Conservation (phyloP, 352 stramenopile genomes). For the Phytophthora sansomeana region DNA sequence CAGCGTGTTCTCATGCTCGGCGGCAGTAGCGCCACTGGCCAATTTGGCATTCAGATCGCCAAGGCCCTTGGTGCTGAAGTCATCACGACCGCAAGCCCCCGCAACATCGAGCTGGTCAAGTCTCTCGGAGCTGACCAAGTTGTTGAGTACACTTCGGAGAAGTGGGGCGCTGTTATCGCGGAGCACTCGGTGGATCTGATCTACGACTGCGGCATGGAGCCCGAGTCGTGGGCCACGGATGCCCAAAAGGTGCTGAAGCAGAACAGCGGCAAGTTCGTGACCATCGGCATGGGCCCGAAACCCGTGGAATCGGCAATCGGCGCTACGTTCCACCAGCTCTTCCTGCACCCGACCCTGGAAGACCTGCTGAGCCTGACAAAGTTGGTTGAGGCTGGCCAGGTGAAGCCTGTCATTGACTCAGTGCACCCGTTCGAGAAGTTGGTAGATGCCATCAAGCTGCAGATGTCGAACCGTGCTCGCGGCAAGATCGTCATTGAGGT, state of each 20-base stretch:
- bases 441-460: constrained; percentile 45
- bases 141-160: constrained; percentile 67
- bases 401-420: constrained; percentile 31
- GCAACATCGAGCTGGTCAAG: constrained; percentile 49
- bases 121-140: constrained; percentile 55
- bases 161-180: constrained; percentile 36
- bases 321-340: constrained; percentile 33
- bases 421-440: constrained; percentile 48
- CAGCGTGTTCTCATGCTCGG: constrained; percentile 57
- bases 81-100: constrained; percentile 51
- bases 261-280: constrained; percentile 40
- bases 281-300: constrained; percentile 20
- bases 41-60: constrained; percentile 65
- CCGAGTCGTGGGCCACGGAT: constrained; percentile 37
- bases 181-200: constrained; percentile 45
- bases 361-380: constrained; percentile 43
- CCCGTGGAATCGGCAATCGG: constrained; percentile 56
- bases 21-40: constrained; percentile 60
- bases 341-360: constrained; percentile 18
- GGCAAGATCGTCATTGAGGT: constrained; percentile 70
- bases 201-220: constrained; percentile 42
- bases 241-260: constrained; percentile 42
- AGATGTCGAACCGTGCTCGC: constrained; percentile 48
- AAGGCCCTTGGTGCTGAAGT: constrained; percentile 48
- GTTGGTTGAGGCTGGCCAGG: constrained; percentile 41